Percentiles rank a stretch among this genome's conserved stretches.
Evolutionary conservation across 192 early-diverging fungal species (phyloP).

Genomic region (Spizellomyces punctatus): DNA sequence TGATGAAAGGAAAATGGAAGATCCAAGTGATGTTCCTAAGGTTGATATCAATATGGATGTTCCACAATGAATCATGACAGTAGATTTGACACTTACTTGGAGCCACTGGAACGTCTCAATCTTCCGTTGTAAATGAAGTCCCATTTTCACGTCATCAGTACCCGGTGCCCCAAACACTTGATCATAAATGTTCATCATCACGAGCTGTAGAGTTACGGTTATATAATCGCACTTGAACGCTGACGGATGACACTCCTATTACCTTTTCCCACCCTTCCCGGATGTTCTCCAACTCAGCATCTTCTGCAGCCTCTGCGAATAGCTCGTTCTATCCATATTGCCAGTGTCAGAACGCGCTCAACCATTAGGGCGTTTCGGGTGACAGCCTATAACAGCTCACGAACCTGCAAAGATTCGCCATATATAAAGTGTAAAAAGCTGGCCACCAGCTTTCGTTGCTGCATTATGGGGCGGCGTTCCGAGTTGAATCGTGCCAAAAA

Average conservation of each 20-base stretch:
- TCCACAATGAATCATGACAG: background rate
- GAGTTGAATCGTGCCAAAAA: slow-evolving; percentile 46
- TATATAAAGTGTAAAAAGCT: slow-evolving; percentile 44
- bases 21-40: slow-evolving; percentile 54
- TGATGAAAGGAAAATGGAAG: slow-evolving; percentile 45
- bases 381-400: background rate
- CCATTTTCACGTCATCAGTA: slow-evolving; percentile 49
- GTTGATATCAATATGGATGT: slow-evolving; percentile 3
- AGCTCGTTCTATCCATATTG: slow-evolving; percentile 31
- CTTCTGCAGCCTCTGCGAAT: slow-evolving; percentile 35
- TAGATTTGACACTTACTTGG: slow-evolving; percentile 14
- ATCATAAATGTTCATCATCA: slow-evolving; percentile 53
- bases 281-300: slow-evolving; percentile 49
- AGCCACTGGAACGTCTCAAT: slow-evolving; percentile 50
- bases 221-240: background rate
- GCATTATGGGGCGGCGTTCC: slow-evolving; percentile 32
- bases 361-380: background rate
- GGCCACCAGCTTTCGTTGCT: slow-evolving; percentile 46
- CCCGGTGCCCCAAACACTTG: slow-evolving; percentile 44
- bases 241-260: no score
- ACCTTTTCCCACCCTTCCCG: slow-evolving; percentile 62
- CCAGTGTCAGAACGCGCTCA: slow-evolving; percentile 1
- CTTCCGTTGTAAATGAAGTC: slow-evolving; percentile 40
- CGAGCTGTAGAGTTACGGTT: slow-evolving; percentile 30
- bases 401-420: slow-evolving; percentile 36